Evolutionary conservation across 257 asterid genomes (phyloP).

Genomic region (Plantago elongata): DNA sequence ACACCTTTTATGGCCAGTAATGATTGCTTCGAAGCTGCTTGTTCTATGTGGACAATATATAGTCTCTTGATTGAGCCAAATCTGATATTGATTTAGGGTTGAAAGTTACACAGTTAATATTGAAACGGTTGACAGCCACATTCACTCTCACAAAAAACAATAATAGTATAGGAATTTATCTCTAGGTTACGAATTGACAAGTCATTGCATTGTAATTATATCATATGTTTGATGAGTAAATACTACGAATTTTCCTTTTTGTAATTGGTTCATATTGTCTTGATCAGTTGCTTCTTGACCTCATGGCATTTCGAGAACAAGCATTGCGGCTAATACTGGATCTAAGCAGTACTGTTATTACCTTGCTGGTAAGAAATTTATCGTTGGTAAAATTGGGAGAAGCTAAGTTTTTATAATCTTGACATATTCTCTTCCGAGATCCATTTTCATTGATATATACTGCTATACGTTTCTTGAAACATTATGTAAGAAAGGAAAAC

Average conservation of each 20-base stretch:
- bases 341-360: conserved; percentile 96
- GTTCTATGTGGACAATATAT: not conserved
- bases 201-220: conserved; percentile 6
- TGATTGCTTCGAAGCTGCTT: conserved; percentile 7
- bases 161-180: not conserved
- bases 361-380: conserved; percentile 76
- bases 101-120: conserved; percentile 5
- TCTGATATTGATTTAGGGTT: conserved; percentile 8
- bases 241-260: conserved; percentile 7
- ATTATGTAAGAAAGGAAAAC: not conserved
- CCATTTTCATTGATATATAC: not conserved
- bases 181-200: conserved; percentile 3
- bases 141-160: conserved; percentile 9
- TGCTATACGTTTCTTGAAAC: conserved; percentile 9
- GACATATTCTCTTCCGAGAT: conserved; percentile 6
- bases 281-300: conserved; percentile 91
- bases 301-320: conserved; percentile 97
- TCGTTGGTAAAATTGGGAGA: conserved; percentile 21
- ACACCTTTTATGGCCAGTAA: conserved; percentile 14
- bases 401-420: conserved; percentile 2
- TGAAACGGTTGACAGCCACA: conserved; percentile 9
- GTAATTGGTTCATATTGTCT: conserved; percentile 25
- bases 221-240: conserved; percentile 1
- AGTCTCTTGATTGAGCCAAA: conserved; percentile 1
- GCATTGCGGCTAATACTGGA: conserved; percentile 96